Conservation (phyloP, 2,329 filamentous ascomycete genomes). For the Didymella keratinophila region DNA sequence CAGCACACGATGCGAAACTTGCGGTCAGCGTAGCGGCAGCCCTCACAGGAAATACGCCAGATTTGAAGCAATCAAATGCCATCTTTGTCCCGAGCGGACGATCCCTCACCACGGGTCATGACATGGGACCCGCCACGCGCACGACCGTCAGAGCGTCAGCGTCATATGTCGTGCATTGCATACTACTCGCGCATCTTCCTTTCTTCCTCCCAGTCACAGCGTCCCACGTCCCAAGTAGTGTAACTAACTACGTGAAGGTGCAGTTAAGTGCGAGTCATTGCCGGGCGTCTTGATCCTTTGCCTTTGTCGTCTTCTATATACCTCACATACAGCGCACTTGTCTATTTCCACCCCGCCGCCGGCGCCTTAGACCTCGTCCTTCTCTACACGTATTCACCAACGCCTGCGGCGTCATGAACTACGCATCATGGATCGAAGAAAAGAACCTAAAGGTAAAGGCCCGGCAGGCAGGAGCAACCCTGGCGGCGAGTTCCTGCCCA, state of each 20-base stretch:
- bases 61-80: conserved; percentile 26
- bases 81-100: conserved; percentile 21
- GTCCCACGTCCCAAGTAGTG: conserved; percentile 18
- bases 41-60: background rate
- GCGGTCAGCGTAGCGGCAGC: background rate
- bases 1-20: background rate
- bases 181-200: conserved; percentile 4
- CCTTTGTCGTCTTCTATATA: conserved; percentile 1
- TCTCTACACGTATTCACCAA: background rate
- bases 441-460: conserved; percentile 52
- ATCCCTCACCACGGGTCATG: conserved; percentile 28
- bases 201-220: conserved; percentile 16
- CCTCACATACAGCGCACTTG: background rate
- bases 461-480: background rate
- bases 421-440: conserved; percentile 56
- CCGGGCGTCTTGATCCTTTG: background rate
- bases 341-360: conserved; percentile 15
- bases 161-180: conserved; percentile 27
- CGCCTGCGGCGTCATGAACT: conserved; percentile 49
- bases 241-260: conserved; percentile 18
- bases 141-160: conserved; percentile 20
- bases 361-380: conserved; percentile 13
- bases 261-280: conserved; percentile 13
- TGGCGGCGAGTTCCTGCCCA: conserved; percentile 18
- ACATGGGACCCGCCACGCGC: conserved; percentile 16